Evolutionary conservation across 2,329 filamentous ascomycete genomes (phyloP), one percentile per base, ranked within the genome.

Genomic region (Colletotrichum camelliae): DNA sequence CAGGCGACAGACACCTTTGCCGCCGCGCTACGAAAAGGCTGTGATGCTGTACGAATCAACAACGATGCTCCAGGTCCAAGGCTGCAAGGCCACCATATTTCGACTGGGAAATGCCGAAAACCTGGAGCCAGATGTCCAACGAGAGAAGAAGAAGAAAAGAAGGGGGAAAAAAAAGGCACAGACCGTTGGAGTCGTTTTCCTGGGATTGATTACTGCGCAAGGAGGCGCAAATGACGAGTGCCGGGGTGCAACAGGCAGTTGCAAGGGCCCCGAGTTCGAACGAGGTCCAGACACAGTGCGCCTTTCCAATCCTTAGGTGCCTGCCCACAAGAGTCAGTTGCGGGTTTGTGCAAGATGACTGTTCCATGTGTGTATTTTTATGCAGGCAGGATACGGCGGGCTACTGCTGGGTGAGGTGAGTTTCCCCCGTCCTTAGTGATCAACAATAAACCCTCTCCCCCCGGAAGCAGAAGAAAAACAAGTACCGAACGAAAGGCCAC

Each of bases 151-250:
- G 10, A 33, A 6, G 8, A 33, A 43, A 33, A 13, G 4, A 55
- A 37, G 21, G 27, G 21, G 27, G 15, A 21, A 2, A 27, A 31
- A 48, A 31, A 21, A 37, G 27, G 61, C 69, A 66, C 74, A 74
- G 74, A 76, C 71, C 70, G 35, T 73, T 64, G 64, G 64, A 52
- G 31, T 52, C 60, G 29, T 52, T n/a, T 62, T 65, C 61, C 57
- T 64, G 64, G 70, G 65, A 73, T 74, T 73, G 21, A 75, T 73
- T 76, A 57, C 58, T 57, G 37, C 27, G 21, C 55, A 55, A 58
- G 71, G 55, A 72, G 55, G 62, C 72, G 72, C 55, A 73, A 75
- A 73, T 73, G 73, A 73, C 64, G 55, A 58, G 69, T 68, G 70
- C 69, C 43, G 69, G 72, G 69, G 72, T 37, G 61, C 39, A 60